Evolutionary conservation across 2,329 filamentous ascomycete genomes (phyloP).

Genomic region (Cercospora canescens): DNA sequence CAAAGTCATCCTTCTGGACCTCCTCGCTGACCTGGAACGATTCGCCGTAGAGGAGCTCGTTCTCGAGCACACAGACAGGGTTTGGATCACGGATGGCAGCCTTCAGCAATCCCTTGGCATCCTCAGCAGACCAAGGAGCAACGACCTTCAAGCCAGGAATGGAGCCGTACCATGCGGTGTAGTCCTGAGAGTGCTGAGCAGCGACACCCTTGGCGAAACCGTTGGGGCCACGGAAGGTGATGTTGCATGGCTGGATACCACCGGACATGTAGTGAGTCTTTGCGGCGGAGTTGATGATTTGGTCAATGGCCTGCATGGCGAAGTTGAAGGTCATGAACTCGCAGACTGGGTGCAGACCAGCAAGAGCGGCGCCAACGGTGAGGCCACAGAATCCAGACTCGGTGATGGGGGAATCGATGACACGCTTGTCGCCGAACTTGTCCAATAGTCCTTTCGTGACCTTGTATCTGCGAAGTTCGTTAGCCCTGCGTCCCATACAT

Average conservation of each 20-base stretch:
- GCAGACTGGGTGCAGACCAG: slow-evolving; percentile 90
- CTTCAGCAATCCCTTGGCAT: slow-evolving; percentile 97
- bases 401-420: slow-evolving; percentile 98
- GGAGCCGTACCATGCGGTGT: slow-evolving; percentile 97
- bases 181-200: slow-evolving; percentile 98
- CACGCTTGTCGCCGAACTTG: slow-evolving; percentile 93
- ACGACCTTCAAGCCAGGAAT: slow-evolving; percentile 98
- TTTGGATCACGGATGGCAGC: slow-evolving; percentile 98
- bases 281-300: slow-evolving; percentile 97
- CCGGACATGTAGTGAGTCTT: slow-evolving; percentile 99
- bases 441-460: slow-evolving; percentile 97
- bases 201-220: slow-evolving; percentile 94
- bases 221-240: slow-evolving; percentile 99
- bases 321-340: slow-evolving; percentile 99
- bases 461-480: slow-evolving; percentile 70
- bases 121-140: slow-evolving; percentile 91
- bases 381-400: slow-evolving; percentile 94
- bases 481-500: slow-evolving; percentile 33
- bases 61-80: slow-evolving; percentile 73
- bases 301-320: slow-evolving; percentile 99
- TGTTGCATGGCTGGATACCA: slow-evolving; percentile 98
- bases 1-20: slow-evolving; percentile 93
- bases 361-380: slow-evolving; percentile 90
- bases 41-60: slow-evolving; percentile 80
- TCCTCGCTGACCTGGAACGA: slow-evolving; percentile 96